Conservation (phyloP, 805 yeast species). For the Maudiozyma saulgeensis region DNA sequence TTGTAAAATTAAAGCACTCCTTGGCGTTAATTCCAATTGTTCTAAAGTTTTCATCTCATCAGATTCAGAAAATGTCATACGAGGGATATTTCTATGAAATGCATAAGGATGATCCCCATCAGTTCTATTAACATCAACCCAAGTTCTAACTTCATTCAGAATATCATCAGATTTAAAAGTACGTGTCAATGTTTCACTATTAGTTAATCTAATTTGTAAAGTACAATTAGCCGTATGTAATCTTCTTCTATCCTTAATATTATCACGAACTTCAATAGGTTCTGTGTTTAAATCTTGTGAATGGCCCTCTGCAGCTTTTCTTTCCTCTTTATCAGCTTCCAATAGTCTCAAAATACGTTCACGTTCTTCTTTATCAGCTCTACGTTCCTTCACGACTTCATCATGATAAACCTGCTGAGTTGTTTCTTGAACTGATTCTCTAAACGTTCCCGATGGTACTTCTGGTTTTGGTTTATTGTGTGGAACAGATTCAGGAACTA, state of each 20-base stretch:
- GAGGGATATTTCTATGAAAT: conserved; percentile 47
- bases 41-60: conserved; percentile 50
- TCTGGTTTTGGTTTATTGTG: not conserved
- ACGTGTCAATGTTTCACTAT: conserved; percentile 50
- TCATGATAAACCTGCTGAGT: conserved; percentile 25
- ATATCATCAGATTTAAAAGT: conserved; percentile 39
- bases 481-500: not conserved
- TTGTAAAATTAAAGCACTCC: conserved; percentile 67
- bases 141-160: conserved; percentile 49
- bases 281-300: not conserved
- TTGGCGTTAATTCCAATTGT: conserved; percentile 52
- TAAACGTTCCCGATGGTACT: conserved; percentile 7
- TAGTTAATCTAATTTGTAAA: conserved; percentile 53
- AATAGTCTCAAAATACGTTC: conserved; percentile 46
- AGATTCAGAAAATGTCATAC: conserved; percentile 50
- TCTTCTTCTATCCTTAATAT: conserved; percentile 18
- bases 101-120: conserved; percentile 37
- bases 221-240: conserved; percentile 29
- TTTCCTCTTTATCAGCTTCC: conserved; percentile 14
- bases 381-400: conserved; percentile 19
- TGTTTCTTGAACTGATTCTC: conserved; percentile 19
- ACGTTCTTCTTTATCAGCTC: conserved; percentile 39
- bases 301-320: conserved; percentile 3
- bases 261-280: conserved; percentile 17
- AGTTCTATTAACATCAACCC: conserved; percentile 47